Evolutionary conservation across 345 rosid species (phyloP), one percentile per base, ranked within the genome.

Genomic region (Corymbia maculata): DNA sequence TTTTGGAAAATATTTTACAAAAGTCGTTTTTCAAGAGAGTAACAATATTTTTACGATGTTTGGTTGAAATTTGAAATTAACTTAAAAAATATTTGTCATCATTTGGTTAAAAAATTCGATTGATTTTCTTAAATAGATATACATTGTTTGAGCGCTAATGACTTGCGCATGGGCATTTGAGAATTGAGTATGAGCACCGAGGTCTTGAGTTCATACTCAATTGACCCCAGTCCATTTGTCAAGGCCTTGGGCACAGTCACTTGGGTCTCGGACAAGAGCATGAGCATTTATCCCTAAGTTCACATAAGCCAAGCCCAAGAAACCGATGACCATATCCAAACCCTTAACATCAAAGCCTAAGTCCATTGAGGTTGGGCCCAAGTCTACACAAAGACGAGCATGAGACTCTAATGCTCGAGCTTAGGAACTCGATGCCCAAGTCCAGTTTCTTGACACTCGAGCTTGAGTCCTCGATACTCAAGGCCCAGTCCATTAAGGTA

Each of bases 321-420:
- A 55, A 11, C 13, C 2, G 0, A 2, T 55, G 5, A 26, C 28
- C 22, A 22, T 55, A 36, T 36, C 42, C 42, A 36, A 36, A 36
- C 42, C 61, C 61, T 55, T 55, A 28, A 55, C 4, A 55, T 9
- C 5, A 0, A 1, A 55, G 28, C 61, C 22, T 6, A 8, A 22
- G 22, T 55, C 22, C 12, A 22, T 55, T 9, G 22, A 22, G 0
- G 1, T 28, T 22, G 4, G 22, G 61, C 61, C 22, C 5, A 0
- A 1, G 61, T 55, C 61, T 55, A 55, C 26, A 55, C 21, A 22
- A 55, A 6, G 5, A 3, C 5, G 13, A 55, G 61, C 9, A 28
- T 55, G 22, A 28, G 13, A 55, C 61, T 21, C 61, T 4, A 55
- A 9, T 55, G 61, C 28, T 28, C 3, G 22, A 55, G 61, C 61